Conservation (phyloP, 2,329 filamentous ascomycete species). For the Arthroderma uncinatum region DNA sequence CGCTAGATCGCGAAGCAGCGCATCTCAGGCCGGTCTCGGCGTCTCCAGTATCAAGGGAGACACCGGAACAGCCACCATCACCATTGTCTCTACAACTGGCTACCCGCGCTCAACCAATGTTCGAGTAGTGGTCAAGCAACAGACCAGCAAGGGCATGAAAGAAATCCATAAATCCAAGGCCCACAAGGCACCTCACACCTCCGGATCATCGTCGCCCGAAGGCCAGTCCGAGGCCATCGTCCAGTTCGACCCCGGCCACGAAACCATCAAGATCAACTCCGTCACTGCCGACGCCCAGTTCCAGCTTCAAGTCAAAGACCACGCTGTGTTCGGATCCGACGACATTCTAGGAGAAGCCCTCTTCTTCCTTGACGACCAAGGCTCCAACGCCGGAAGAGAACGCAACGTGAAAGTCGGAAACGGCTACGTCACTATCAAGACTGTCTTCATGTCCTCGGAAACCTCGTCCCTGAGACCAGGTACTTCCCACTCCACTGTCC, state of each 20-base stretch:
- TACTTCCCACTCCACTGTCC: conserved; percentile 26
- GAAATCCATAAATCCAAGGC: conserved; percentile 87
- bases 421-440: conserved; percentile 62
- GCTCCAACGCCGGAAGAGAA: conserved; percentile 51
- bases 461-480: conserved; percentile 24
- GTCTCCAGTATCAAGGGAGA: conserved; percentile 43
- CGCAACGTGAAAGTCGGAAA: conserved; percentile 64
- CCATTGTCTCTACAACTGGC: conserved; percentile 64
- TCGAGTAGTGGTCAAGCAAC: conserved; percentile 61
- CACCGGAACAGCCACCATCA: conserved; percentile 65
- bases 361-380: conserved; percentile 85
- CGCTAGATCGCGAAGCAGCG: conserved; percentile 38
- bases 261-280: conserved; percentile 67
- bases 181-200: conserved; percentile 52
- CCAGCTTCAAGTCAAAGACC: conserved; percentile 73
- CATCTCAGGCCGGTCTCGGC: conserved; percentile 41
- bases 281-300: conserved; percentile 68
- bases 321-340: conserved; percentile 73
- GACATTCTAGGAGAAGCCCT: conserved; percentile 70
- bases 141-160: conserved; percentile 58
- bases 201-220: conserved; percentile 6
- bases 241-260: conserved; percentile 52
- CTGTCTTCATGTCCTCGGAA: conserved; percentile 53
- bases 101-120: conserved; percentile 67
- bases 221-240: conserved; percentile 42